A percentile compares a stretch with the other conserved stretches of the same genome.
These are phyloP conservation scores for Mycena vulgaris DNA, from an alignment of 768 basidiomycete genomes.

Conservation along the genomic window DNA sequence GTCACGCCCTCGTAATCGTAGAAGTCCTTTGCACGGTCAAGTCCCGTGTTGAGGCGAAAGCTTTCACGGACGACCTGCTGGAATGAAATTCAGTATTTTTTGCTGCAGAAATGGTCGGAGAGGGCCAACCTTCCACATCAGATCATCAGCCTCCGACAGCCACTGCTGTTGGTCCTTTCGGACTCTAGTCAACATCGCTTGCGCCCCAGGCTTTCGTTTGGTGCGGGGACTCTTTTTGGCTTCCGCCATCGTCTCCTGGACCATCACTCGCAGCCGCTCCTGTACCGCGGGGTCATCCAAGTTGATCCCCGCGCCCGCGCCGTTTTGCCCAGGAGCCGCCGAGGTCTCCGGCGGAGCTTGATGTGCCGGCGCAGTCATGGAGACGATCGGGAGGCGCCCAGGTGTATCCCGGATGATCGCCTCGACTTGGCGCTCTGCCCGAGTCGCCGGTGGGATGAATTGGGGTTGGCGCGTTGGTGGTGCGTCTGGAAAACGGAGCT, in stretches of 20 bases:
- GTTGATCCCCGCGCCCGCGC: background rate
- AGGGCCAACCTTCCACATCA: background rate
- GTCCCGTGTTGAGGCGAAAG: background rate
- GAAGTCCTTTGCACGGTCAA: constrained; percentile 4
- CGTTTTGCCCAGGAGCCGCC: background rate
- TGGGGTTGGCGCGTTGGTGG: background rate
- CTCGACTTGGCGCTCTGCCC: background rate
- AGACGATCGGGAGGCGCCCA: background rate
- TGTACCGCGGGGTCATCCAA: background rate
- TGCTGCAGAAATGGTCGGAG: background rate
- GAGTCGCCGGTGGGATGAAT: background rate
- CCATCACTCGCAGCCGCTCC: background rate
- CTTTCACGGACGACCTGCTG: background rate
- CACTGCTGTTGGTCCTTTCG: background rate
- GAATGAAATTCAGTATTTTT: background rate
- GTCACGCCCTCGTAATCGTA: background rate
- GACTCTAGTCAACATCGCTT: background rate
- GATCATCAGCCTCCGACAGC: background rate
- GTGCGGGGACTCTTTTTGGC: background rate
- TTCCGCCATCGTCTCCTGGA: background rate
- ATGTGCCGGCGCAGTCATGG: background rate
- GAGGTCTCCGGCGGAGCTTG: background rate
- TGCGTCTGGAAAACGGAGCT: background rate
- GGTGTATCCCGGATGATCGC: background rate
- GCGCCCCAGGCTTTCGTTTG: background rate